A percentile compares a stretch with the other conserved stretches of the same genome.
phyloP scores from a whole-genome alignment of 2,329 filamentous ascomycete species.

The Parastagonospora avenae region DNA sequence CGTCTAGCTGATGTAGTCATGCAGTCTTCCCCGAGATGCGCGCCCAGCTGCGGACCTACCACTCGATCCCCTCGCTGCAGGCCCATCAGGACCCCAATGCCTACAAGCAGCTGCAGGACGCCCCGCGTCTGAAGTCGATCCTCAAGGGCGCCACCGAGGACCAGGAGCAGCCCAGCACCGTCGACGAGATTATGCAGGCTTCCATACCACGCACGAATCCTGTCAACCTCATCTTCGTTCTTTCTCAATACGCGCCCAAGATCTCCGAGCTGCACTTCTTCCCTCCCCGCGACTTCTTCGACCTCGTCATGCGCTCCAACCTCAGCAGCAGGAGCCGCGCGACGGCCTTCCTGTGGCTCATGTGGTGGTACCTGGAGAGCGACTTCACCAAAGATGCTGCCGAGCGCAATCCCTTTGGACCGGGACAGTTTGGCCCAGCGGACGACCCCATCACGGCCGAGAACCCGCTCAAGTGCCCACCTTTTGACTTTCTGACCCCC shows the following conservation, averaged over 20 bases:
- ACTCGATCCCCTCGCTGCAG: conserved; percentile 95
- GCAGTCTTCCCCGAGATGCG: conserved; percentile 99
- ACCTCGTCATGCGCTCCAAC: conserved; percentile 89
- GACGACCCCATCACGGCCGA: conserved; percentile 47
- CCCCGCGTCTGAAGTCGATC: conserved; percentile 93
- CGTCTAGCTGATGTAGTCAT: conserved; percentile 18
- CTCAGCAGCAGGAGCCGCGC: conserved; percentile 83
- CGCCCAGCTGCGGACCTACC: conserved; percentile 94
- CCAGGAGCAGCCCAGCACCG: conserved; percentile 77
- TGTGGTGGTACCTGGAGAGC: conserved; percentile 99
- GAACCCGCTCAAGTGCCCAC: conserved; percentile 65
- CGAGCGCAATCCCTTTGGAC: conserved; percentile 87
- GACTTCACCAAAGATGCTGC: conserved; percentile 90
- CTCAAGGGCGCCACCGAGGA: conserved; percentile 96
- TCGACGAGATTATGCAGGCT: conserved; percentile 78
- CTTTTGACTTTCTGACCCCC: conserved; percentile 66
- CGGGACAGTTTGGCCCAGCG: conserved; percentile 47
- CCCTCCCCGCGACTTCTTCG: conserved; percentile 86
- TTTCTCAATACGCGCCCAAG: conserved; percentile 87
- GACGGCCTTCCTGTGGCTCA: conserved; percentile 90
- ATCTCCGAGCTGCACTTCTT: conserved; percentile 93
- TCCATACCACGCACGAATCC: conserved; percentile 85
- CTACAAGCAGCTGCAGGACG: conserved; percentile 98
- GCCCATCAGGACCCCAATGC: conserved; percentile 93
- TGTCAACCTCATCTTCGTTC: conserved; percentile 94